Percentiles rank a stretch among this genome's conserved stretches.
Evolutionary conservation across 1,284 basidiomycete genomes (phyloP).

Genomic region (Chalciporus sp.): DNA sequence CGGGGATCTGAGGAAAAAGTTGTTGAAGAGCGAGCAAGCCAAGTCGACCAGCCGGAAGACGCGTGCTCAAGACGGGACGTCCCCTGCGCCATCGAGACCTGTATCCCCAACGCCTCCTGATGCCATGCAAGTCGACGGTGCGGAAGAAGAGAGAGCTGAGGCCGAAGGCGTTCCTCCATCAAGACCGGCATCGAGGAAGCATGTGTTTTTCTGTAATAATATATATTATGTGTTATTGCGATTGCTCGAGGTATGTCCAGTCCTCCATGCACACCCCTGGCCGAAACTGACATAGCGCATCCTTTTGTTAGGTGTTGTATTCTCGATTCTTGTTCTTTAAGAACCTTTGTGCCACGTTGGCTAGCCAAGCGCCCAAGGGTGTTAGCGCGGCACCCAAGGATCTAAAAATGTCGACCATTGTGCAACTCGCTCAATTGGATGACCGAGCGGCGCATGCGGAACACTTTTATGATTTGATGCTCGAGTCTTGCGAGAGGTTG

Average conservation of each 20-base stretch:
- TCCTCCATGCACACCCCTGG: neutral
- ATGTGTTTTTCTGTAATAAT: slow-evolving; percentile 88
- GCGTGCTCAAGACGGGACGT: slow-evolving; percentile 46
- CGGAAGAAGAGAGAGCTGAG: slow-evolving; percentile 31
- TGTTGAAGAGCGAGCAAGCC: slow-evolving; percentile 78
- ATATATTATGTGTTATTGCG: slow-evolving; percentile 86
- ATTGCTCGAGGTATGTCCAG: slow-evolving; percentile 71
- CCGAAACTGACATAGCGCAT: neutral
- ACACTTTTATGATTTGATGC: slow-evolving; percentile 82
- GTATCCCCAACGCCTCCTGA: slow-evolving; percentile 57
- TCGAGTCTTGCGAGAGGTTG: slow-evolving; percentile 87
- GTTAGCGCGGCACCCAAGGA: slow-evolving; percentile 37
- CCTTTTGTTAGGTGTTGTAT: slow-evolving; percentile 74
- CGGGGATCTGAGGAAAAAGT: slow-evolving; percentile 71
- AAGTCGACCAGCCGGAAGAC: slow-evolving; percentile 66
- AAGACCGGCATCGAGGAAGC: slow-evolving; percentile 42
- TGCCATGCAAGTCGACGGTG: slow-evolving; percentile 41
- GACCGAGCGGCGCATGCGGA: slow-evolving; percentile 38
- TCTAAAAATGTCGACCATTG: slow-evolving; percentile 31
- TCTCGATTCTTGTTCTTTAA: slow-evolving; percentile 85
- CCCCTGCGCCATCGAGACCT: slow-evolving; percentile 33
- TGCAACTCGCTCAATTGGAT: slow-evolving; percentile 19
- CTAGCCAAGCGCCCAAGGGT: slow-evolving; percentile 35
- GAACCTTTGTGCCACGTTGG: slow-evolving; percentile 55
- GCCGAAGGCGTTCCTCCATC: slow-evolving; percentile 20